phyloP scores from a whole-genome alignment of 441 rosid species.

The Populus hybrid region DNA sequence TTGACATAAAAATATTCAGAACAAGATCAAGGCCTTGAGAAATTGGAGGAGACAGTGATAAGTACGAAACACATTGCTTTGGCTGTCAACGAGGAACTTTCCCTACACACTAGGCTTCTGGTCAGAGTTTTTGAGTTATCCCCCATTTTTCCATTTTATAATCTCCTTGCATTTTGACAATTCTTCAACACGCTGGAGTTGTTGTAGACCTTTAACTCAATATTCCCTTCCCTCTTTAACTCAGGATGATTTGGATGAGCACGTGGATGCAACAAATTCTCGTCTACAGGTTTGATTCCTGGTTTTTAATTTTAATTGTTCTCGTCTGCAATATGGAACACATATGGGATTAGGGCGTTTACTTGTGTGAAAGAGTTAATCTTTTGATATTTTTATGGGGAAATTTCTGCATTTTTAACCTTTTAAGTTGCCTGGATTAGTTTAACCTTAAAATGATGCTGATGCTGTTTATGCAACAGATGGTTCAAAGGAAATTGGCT shows the following conservation, averaged over 20 bases:
- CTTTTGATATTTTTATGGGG: background rate
- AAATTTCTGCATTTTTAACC: background rate
- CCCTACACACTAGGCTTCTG: background rate
- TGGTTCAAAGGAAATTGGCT: background rate
- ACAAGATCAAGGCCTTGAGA: background rate
- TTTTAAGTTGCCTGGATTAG: background rate
- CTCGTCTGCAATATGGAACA: background rate
- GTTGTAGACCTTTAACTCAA: background rate
- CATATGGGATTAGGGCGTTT: background rate
- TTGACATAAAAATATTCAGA: background rate
- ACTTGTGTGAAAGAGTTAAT: background rate
- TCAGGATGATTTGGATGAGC: background rate
- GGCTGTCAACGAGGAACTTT: background rate
- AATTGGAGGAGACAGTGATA: background rate
- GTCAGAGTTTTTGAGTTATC: background rate
- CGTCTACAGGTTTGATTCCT: background rate
- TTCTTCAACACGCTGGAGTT: background rate
- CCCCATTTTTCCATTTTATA: background rate
- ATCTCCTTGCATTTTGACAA: background rate
- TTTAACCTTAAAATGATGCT: background rate
- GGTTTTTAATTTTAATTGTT: background rate
- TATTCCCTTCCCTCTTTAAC: background rate
- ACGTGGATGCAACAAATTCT: background rate
- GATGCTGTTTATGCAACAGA: background rate
- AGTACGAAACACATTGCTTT: background rate